Evolutionary conservation across 2,329 filamentous ascomycete species (phyloP).

Genomic region (Aspergillus vadensis): DNA sequence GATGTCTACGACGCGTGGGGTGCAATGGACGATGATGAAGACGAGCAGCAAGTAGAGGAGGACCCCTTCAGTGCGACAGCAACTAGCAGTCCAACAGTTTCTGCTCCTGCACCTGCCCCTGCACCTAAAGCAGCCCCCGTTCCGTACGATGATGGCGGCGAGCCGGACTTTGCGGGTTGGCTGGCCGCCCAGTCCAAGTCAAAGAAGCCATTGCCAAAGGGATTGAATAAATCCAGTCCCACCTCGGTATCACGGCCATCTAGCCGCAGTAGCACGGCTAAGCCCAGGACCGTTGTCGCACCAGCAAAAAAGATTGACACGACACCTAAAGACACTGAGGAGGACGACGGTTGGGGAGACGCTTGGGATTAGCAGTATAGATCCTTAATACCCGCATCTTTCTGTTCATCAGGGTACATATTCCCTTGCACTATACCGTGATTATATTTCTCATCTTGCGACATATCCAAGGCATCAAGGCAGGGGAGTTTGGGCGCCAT

Average conservation of each 20-base stretch:
- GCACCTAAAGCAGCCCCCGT: slow-evolving; percentile 41
- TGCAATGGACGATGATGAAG: slow-evolving; percentile 60
- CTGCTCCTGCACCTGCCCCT: slow-evolving; percentile 27
- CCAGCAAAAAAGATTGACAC: slow-evolving; percentile 68
- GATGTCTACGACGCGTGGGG: slow-evolving; percentile 76
- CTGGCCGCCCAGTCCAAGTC: slow-evolving; percentile 79
- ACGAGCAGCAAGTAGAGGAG: slow-evolving; percentile 50
- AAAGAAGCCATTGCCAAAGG: slow-evolving; percentile 81
- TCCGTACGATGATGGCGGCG: slow-evolving; percentile 77
- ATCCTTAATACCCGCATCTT: no score
- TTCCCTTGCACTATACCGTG: not conserved
- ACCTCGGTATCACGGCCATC: slow-evolving; percentile 42
- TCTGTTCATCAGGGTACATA: no score
- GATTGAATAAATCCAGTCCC: slow-evolving; percentile 64
- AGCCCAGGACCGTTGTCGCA: slow-evolving; percentile 51
- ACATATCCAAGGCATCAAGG: not conserved
- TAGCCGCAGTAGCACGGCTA: slow-evolving; percentile 42
- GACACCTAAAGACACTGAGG: slow-evolving; percentile 55
- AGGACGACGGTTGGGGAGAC: slow-evolving; percentile 52
- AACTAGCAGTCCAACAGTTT: slow-evolving; percentile 24
- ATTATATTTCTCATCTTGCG: not conserved
- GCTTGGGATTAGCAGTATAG: slow-evolving; percentile 46
- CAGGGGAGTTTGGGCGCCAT: not conserved
- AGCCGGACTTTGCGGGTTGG: slow-evolving; percentile 97
- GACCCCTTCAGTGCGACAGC: slow-evolving; percentile 41